Conservation (phyloP, 129 eudicot species). For the Dittrichia graveolens region DNA sequence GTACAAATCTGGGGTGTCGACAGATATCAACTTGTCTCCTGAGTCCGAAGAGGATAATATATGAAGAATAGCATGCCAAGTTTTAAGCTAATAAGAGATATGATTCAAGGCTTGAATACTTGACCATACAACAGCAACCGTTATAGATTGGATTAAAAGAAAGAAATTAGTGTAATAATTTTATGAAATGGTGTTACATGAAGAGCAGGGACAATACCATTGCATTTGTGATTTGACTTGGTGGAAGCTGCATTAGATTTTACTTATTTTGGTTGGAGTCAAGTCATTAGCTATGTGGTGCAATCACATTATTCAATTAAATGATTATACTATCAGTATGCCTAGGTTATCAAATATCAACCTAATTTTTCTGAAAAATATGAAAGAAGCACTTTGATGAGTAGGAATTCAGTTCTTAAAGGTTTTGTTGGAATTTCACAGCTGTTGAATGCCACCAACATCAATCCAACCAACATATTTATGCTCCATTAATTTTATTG, state of each 20-base stretch:
- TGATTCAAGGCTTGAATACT: too few relatives aligned
- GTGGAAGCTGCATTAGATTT: not conserved
- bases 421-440: conserved; percentile 6
- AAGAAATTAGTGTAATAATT: too few relatives aligned
- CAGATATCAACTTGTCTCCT: too few relatives aligned
- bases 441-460: not conserved
- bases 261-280: not conserved
- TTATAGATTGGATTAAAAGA: too few relatives aligned
- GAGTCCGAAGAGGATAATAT: too few relatives aligned
- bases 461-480: conserved; percentile 11
- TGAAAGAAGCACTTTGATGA: not conserved
- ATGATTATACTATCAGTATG: not conserved
- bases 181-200: too few relatives aligned
- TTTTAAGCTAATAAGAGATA: too few relatives aligned
- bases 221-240: too few relatives aligned
- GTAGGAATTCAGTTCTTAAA: not conserved
- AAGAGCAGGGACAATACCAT: too few relatives aligned
- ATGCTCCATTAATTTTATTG: not conserved
- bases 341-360: not conserved
- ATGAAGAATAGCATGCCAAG: too few relatives aligned
- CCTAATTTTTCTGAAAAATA: conserved; percentile 7
- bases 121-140: too few relatives aligned
- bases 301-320: not conserved
- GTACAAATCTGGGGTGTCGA: too few relatives aligned
- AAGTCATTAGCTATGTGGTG: conserved; percentile 10